These are phyloP conservation scores for Thermomyces lanuginosus DNA, from an alignment of 2,329 filamentous ascomycete genomes.

Conservation along the genomic window DNA sequence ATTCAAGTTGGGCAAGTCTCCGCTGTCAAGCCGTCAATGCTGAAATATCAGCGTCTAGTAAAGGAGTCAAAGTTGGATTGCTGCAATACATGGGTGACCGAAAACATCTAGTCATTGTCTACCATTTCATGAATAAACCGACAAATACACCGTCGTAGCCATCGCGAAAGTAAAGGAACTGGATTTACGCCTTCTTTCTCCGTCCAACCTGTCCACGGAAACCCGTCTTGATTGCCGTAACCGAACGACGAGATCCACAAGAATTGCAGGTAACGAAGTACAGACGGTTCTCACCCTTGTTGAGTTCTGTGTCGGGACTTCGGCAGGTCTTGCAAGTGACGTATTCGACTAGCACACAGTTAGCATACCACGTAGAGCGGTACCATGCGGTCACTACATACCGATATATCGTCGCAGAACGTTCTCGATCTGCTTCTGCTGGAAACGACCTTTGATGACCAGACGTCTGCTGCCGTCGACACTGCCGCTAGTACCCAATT, in stretches of 20 bases:
- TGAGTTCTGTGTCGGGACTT: conserved; percentile 84
- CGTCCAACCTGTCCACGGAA: conserved; percentile 99
- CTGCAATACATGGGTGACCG: too few species aligned
- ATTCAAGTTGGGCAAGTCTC: too few species aligned
- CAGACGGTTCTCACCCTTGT: conserved; percentile 96
- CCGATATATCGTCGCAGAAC: conserved; percentile 89
- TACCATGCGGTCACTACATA: conserved; percentile 30
- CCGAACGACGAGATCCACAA: conserved; percentile 65
- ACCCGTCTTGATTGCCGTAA: conserved; percentile 98
- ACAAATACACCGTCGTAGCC: not conserved
- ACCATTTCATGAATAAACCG: conserved; percentile 11
- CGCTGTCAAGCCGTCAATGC: too few species aligned
- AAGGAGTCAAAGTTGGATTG: too few species aligned
- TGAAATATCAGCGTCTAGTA: too few species aligned
- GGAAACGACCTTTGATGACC: conserved; percentile 99
- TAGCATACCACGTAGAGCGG: not conserved
- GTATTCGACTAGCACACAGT: conserved; percentile 54
- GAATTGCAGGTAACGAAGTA: conserved; percentile 98
- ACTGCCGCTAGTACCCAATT: conserved; percentile 91
- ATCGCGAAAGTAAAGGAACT: conserved; percentile 1
- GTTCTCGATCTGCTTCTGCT: conserved; percentile 98
- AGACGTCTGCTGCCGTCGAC: conserved; percentile 83
- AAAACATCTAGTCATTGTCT: conserved; percentile 2
- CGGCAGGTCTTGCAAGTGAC: conserved; percentile 98
- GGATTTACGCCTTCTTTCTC: conserved; percentile 61